Conservation (phyloP, 2,329 filamentous ascomycete species). For the Neonectria faginata region DNA sequence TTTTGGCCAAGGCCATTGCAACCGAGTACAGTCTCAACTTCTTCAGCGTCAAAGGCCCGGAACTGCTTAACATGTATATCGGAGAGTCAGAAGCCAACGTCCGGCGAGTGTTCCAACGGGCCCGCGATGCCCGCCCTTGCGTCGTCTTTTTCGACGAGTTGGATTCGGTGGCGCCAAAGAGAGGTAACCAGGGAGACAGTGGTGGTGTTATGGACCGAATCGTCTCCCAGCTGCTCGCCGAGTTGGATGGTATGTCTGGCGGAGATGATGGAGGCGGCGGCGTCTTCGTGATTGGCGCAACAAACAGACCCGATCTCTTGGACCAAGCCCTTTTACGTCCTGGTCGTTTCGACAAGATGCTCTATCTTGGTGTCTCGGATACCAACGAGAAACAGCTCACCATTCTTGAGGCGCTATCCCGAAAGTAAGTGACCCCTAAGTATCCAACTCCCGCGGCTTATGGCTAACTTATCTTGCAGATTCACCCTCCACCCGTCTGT, state of each 20-base stretch:
- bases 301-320: constrained; percentile 91
- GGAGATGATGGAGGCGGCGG: constrained; percentile 86
- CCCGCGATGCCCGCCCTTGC: constrained; percentile 85
- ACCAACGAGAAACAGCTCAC: constrained; percentile 96
- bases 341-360: constrained; percentile 97
- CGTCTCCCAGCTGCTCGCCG: constrained; percentile 92
- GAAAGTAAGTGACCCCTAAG: constrained; percentile 74
- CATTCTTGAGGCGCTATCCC: constrained; percentile 91
- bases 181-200: constrained; percentile 96
- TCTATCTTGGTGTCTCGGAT: constrained; percentile 95
- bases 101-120: constrained; percentile 86
- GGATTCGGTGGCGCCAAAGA: constrained; percentile 93
- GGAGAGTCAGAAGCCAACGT: constrained; percentile 95
- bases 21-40: constrained; percentile 96
- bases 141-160: constrained; percentile 95
- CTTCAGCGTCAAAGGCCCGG: constrained; percentile 92
- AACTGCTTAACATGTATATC: constrained; percentile 96
- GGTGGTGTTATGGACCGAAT: constrained; percentile 99
- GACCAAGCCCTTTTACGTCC: constrained; percentile 91
- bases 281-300: constrained; percentile 97
- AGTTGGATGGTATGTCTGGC: constrained; percentile 97
- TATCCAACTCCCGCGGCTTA: constrained; percentile 12
- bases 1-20: constrained; percentile 93
- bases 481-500: constrained; percentile 86
- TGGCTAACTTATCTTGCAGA: constrained; percentile 57